These are phyloP conservation scores for Staphylotrichum longicolle DNA, from an alignment of 495 filamentous ascomycete genomes.

Conservation along the genomic window DNA sequence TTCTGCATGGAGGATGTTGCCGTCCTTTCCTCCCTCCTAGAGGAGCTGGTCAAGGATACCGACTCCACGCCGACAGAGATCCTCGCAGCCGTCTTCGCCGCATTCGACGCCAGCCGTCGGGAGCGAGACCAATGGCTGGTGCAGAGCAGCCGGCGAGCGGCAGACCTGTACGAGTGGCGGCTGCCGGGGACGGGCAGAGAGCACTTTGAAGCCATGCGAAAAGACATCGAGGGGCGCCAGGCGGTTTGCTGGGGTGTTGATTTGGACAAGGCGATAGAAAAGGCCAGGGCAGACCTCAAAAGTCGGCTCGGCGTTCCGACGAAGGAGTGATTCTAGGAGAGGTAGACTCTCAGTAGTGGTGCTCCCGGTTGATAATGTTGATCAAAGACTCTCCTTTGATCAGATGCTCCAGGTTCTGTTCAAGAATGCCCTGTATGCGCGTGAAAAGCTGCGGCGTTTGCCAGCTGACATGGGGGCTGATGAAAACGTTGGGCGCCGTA, in stretches of 20 bases:
- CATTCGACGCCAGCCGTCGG: slow-evolving; percentile 59
- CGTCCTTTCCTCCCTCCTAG: slow-evolving; percentile 57
- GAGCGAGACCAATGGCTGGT: slow-evolving; percentile 48
- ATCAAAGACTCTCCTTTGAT: slow-evolving; percentile 31
- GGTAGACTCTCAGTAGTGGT: slow-evolving; percentile 29
- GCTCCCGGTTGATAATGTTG: slow-evolving; percentile 35
- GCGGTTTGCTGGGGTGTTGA: slow-evolving; percentile 22
- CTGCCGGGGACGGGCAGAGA: slow-evolving; percentile 4
- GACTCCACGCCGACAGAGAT: slow-evolving; percentile 25
- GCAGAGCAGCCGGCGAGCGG: slow-evolving; percentile 42
- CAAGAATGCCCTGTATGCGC: slow-evolving; percentile 56
- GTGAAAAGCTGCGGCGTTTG: slow-evolving; percentile 56
- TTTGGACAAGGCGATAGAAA: slow-evolving; percentile 7
- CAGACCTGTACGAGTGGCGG: slow-evolving; percentile 37
- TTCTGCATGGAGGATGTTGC: slow-evolving; percentile 68
- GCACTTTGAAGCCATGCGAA: slow-evolving; percentile 17
- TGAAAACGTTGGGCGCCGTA: slow-evolving; percentile 66
- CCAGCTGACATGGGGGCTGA: slow-evolving; percentile 80
- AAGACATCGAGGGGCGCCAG: slow-evolving; percentile 15
- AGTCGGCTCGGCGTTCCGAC: too few relatives aligned
- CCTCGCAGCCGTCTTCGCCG: slow-evolving; percentile 54
- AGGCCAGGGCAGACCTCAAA: slow-evolving; percentile 15
- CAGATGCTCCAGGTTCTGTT: slow-evolving; percentile 36
- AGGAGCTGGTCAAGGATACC: slow-evolving; percentile 32
- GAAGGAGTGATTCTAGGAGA: too few relatives aligned